phyloP scores from a whole-genome alignment of 2,329 filamentous ascomycete genomes.

The Aureobasidium sp. region DNA sequence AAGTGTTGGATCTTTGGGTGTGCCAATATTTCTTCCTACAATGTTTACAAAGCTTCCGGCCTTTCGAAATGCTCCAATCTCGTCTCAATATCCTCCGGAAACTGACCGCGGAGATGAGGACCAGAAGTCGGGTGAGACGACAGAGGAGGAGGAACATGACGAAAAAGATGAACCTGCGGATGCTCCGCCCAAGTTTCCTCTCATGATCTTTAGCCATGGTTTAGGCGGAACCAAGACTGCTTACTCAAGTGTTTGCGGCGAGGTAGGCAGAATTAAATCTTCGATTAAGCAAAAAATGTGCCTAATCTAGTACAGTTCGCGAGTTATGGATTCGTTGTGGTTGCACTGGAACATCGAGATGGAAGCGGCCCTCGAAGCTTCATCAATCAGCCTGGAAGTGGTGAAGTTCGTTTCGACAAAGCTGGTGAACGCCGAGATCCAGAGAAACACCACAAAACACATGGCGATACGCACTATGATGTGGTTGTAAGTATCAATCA shows the following conservation, averaged over 20 bases:
- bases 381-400: constrained; percentile 48
- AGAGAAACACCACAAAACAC: constrained; percentile 21
- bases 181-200: constrained; percentile 48
- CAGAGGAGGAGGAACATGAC: background rate
- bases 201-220: constrained; percentile 61
- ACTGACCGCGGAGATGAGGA: constrained; percentile 34
- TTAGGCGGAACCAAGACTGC: constrained; percentile 57
- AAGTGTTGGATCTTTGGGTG: constrained; percentile 43
- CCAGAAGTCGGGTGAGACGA: constrained; percentile 27
- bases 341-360: constrained; percentile 59
- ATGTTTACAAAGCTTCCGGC: constrained; percentile 61
- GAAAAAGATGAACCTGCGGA: constrained; percentile 22
- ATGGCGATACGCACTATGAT: constrained; percentile 20
- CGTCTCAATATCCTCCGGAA: constrained; percentile 42
- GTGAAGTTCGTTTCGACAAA: constrained; percentile 31
- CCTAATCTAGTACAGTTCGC: constrained; percentile 39
- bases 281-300: background rate
- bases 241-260: constrained; percentile 57
- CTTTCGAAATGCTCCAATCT: constrained; percentile 53
- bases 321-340: constrained; percentile 59
- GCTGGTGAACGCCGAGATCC: constrained; percentile 19
- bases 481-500: constrained; percentile 14
- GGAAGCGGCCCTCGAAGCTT: constrained; percentile 56
- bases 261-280: constrained; percentile 27
- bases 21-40: constrained; percentile 50